A percentile compares a stretch with the other conserved stretches of the same genome.
Conservation (phyloP, 208 protist genomes). For the Borovskyia barvae region DNA sequence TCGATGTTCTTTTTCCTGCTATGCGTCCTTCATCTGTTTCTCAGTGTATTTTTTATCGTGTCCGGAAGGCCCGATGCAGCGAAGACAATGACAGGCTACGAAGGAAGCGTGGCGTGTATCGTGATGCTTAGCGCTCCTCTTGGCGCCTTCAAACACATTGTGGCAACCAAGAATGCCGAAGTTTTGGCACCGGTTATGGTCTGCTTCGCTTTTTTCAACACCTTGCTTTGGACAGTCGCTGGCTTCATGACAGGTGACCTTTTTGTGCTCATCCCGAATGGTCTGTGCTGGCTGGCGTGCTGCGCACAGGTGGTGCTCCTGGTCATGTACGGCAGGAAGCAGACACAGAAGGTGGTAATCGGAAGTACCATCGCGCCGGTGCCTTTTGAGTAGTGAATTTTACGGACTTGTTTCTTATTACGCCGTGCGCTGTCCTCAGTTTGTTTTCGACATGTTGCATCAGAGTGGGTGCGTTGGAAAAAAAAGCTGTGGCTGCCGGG, state of each 20-base stretch:
- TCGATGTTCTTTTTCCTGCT: conserved; percentile 38
- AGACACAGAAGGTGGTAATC: conserved; percentile 18
- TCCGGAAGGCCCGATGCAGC: conserved; percentile 18
- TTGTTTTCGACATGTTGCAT: too few relatives aligned
- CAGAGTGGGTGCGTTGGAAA: too few relatives aligned
- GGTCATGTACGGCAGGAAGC: conserved; percentile 41
- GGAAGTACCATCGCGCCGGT: conserved; percentile 39
- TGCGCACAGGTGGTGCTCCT: conserved; percentile 39
- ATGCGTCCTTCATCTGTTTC: conserved; percentile 19
- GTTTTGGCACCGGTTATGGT: conserved; percentile 52
- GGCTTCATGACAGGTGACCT: conserved; percentile 39
- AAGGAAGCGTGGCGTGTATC: conserved; percentile 34
- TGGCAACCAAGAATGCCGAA: conserved; percentile 56
- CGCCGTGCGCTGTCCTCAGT: too few relatives aligned
- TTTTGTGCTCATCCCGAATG: conserved; percentile 47
- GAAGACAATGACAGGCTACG: conserved; percentile 38
- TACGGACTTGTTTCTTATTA: neutral
- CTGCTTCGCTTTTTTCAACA: conserved; percentile 56
- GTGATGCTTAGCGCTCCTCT: conserved; percentile 63
- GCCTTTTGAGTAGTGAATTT: conserved; percentile 31
- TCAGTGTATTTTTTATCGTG: conserved; percentile 35
- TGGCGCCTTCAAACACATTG: conserved; percentile 44
- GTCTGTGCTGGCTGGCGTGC: conserved; percentile 36
- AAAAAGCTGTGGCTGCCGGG: too few relatives aligned
- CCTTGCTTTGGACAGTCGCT: conserved; percentile 48